These are phyloP conservation scores for Candida manassasensis DNA, from an alignment of 805 yeast genomes.

Conservation along the genomic window DNA sequence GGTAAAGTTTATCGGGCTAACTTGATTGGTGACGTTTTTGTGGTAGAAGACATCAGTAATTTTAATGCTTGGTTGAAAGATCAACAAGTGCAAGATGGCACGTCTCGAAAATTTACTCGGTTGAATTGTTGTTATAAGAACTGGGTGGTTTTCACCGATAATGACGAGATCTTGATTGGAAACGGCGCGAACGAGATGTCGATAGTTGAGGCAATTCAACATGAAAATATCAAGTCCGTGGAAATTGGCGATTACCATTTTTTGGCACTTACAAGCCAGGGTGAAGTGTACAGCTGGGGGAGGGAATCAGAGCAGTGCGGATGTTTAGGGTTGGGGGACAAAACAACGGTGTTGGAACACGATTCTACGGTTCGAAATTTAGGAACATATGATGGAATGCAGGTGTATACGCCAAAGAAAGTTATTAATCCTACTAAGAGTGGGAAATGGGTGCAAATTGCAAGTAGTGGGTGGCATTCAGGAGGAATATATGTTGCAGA, in stretches of 20 bases:
- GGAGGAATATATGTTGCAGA: constrained; percentile 45
- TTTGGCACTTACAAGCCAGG: constrained; percentile 56
- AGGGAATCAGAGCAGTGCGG: constrained; percentile 59
- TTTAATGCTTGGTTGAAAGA: constrained; percentile 23
- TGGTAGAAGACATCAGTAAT: constrained; percentile 8
- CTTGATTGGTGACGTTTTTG: constrained; percentile 15
- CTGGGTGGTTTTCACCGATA: constrained; percentile 53
- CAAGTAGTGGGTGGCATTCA: constrained; percentile 82
- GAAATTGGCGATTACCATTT: constrained; percentile 71
- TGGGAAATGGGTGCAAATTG: constrained; percentile 52
- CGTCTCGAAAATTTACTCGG: constrained; percentile 38
- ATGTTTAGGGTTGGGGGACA: constrained; percentile 57
- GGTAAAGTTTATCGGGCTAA: constrained; percentile 40
- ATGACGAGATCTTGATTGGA: constrained; percentile 44
- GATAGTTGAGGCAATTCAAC: constrained; percentile 8
- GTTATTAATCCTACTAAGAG: constrained; percentile 36
- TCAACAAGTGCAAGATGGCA: constrained; percentile 13
- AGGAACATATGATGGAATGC: constrained; percentile 29
- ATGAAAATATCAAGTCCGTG: constrained; percentile 41
- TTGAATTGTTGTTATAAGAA: constrained; percentile 51
- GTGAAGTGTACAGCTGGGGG: constrained; percentile 65
- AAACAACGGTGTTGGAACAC: constrained; percentile 6
- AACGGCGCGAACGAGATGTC: constrained; percentile 13
- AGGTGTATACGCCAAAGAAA: constrained; percentile 14
- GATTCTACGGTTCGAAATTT: constrained; percentile 16